Evolutionary conservation across 225 moss, liverwort and hornwort genomes (phyloP).

Genomic region (Straminergon stramineum): DNA sequence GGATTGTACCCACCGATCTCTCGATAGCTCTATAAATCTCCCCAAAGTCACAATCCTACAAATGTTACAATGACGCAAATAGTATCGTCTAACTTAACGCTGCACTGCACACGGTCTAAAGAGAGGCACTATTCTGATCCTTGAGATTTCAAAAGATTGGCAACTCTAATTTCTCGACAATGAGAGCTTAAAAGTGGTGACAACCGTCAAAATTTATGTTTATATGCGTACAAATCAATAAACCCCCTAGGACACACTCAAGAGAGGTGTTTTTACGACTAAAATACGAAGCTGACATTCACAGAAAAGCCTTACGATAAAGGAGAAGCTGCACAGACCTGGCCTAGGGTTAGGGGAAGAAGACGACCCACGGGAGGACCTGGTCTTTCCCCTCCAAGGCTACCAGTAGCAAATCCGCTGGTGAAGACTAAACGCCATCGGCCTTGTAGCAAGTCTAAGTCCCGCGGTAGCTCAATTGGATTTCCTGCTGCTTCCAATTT

Average conservation of each 20-base stretch:
- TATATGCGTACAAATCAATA: neutral
- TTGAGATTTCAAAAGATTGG: neutral
- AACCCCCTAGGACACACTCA: neutral
- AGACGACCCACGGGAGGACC: slow-evolving; percentile 63
- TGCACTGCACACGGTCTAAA: neutral
- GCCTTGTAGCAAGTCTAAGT: slow-evolving; percentile 69
- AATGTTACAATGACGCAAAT: neutral
- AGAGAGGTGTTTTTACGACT: neutral
- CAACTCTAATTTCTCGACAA: neutral
- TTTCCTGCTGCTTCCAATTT: slow-evolving; percentile 63
- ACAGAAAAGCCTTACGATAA: neutral
- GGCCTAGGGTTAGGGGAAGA: slow-evolving; percentile 67
- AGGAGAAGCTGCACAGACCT: slow-evolving; percentile 29
- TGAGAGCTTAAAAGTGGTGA: neutral
- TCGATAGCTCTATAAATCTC: neutral
- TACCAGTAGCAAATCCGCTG: slow-evolving; percentile 81
- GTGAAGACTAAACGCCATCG: slow-evolving; percentile 83
- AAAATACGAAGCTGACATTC: neutral
- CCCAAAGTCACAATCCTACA: neutral
- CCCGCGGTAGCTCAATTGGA: slow-evolving; percentile 40
- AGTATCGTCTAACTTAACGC: neutral
- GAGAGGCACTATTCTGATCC: neutral
- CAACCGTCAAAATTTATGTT: neutral
- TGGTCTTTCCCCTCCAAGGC: slow-evolving; percentile 81
- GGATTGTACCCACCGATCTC: neutral